These are phyloP conservation scores for Filosporella fistucella DNA, from an alignment of 495 filamentous ascomycete genomes.

Conservation along the genomic window DNA sequence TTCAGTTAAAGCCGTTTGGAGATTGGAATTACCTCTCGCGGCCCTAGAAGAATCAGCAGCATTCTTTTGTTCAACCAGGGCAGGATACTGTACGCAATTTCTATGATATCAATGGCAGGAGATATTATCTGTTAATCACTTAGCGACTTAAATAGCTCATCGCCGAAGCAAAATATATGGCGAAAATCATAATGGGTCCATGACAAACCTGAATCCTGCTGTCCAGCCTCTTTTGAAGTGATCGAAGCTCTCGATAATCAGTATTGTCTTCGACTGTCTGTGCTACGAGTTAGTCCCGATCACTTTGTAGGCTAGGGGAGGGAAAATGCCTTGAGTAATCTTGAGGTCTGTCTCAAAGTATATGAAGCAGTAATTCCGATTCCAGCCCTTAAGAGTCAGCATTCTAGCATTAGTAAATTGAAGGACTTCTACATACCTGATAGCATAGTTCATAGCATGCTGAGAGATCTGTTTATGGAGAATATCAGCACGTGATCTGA, in stretches of 20 bases:
- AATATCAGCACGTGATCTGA: constrained; percentile 21
- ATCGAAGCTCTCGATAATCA: constrained; percentile 59
- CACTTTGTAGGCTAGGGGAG: background rate
- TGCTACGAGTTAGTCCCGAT: background rate
- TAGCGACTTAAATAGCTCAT: background rate
- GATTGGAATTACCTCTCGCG: constrained; percentile 88
- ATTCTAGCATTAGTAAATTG: background rate
- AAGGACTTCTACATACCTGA: constrained; percentile 43
- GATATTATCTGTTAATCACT: constrained; percentile 65
- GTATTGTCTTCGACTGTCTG: constrained; percentile 68
- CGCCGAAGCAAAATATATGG: background rate
- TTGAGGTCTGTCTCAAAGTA: constrained; percentile 75
- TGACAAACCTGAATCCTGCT: constrained; percentile 74
- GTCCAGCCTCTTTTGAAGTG: constrained; percentile 70
- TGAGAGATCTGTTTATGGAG: constrained; percentile 60
- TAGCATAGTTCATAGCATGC: constrained; percentile 90
- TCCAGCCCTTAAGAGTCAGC: constrained; percentile 62
- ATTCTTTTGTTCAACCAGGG: background rate
- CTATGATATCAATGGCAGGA: constrained; percentile 90
- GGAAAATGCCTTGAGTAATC: constrained; percentile 66
- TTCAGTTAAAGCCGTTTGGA: constrained; percentile 83
- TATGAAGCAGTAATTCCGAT: constrained; percentile 83
- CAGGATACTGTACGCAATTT: constrained; percentile 64
- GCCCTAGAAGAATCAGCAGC: constrained; percentile 45
- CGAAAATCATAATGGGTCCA: background rate